phyloP scores from a whole-genome alignment of 495 filamentous ascomycete genomes.

The Pseudevernia furfuracea region DNA sequence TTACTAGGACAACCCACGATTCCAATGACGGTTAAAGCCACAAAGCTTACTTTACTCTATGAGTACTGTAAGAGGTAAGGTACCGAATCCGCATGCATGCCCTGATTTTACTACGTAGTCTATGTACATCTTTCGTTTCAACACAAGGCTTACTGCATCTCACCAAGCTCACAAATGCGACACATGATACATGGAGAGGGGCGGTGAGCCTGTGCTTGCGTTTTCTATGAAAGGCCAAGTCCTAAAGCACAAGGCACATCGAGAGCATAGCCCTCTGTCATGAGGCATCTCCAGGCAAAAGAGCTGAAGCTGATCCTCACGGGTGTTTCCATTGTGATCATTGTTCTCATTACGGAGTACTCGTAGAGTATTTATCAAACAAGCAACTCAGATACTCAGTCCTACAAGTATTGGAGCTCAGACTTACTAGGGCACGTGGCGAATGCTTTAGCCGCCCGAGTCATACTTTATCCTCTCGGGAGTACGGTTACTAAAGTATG shows the following conservation, averaged over 20 bases:
- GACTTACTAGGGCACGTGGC: no score
- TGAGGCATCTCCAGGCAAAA: not conserved
- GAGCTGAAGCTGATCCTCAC: not conserved
- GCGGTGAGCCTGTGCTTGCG: not conserved
- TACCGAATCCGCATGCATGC: not conserved
- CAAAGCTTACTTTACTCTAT: not conserved
- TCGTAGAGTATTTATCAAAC: no score
- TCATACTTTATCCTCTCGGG: no score
- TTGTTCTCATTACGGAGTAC: no score
- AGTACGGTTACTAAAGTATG: no score
- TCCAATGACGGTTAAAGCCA: constrained; percentile 1
- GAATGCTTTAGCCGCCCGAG: no score
- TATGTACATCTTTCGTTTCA: not conserved
- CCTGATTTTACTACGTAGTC: not conserved
- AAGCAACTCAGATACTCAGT: no score
- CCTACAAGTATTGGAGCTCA: no score
- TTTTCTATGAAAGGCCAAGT: not conserved
- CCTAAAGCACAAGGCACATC: not conserved
- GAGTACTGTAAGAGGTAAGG: not conserved
- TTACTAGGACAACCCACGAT: not conserved
- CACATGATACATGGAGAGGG: not conserved
- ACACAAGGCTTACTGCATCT: not conserved
- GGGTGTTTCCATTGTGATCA: no score
- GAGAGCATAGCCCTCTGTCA: not conserved
- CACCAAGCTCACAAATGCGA: not conserved